Percentiles rank a stretch among this genome's conserved stretches.
These are phyloP conservation scores for Verticillium klebahnii DNA, from an alignment of 2,329 filamentous ascomycete species.

Conservation along the genomic window DNA sequence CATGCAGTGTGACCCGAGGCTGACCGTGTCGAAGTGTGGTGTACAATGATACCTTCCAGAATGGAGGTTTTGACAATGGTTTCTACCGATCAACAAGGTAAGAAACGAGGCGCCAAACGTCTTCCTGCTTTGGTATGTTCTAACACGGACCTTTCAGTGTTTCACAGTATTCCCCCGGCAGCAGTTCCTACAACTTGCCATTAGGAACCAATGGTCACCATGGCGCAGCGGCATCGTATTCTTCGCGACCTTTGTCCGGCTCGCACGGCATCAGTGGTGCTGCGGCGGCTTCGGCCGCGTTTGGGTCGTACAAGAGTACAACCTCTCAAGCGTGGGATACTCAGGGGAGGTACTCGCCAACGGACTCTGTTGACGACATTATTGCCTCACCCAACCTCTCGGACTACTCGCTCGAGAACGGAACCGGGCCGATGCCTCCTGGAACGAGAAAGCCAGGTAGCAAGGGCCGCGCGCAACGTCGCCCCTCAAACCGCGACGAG, in stretches of 20 bases:
- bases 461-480: constrained; percentile 55
- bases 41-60: constrained; percentile 28
- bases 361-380: constrained; percentile 55
- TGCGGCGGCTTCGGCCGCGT: constrained; percentile 16
- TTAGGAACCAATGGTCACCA: constrained; percentile 29
- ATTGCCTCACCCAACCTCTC: constrained; percentile 53
- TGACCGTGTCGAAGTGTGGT: constrained; percentile 20
- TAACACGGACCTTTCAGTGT: constrained; percentile 28
- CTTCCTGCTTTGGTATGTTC: neutral
- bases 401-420: constrained; percentile 56
- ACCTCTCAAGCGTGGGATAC: constrained; percentile 41
- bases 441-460: constrained; percentile 41
- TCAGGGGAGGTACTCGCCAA: constrained; percentile 49
- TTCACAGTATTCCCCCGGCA: constrained; percentile 28
- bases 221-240: constrained; percentile 36
- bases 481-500: constrained; percentile 78
- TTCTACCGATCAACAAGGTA: constrained; percentile 34
- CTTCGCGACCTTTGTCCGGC: constrained; percentile 35
- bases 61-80: constrained; percentile 27
- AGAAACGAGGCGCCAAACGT: constrained; percentile 16
- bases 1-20: neutral
- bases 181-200: constrained; percentile 25
- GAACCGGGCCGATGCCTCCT: constrained; percentile 32
- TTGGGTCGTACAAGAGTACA: constrained; percentile 34
- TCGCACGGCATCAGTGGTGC: constrained; percentile 25